Evolutionary conservation across 495 filamentous ascomycete genomes (phyloP), one percentile per base, ranked within the genome.

Genomic region (Penicillium mononematosum): DNA sequence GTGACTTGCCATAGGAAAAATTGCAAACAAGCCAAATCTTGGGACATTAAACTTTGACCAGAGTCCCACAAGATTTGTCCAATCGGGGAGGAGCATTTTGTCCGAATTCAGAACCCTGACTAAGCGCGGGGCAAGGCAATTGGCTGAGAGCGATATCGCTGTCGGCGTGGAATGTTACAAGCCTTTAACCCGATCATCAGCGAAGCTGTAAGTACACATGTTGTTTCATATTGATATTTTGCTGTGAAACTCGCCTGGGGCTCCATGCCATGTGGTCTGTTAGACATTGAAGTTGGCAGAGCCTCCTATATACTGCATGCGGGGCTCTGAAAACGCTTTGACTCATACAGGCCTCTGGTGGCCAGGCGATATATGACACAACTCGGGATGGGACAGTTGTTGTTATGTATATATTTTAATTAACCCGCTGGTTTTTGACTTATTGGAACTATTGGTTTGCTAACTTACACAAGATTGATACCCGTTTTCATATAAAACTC

Each of bases 61-160:
- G 0, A 17, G 25, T 29, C 50, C 36, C 24, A 42, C 5, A n/a
- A 8, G 1, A 0, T 5, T 0, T 6, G 59, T 36, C 67, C 65
- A 70, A 65, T 70, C 50, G 55, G 14, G 41, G 36, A 39, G 20
- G 12, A 31, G 19, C 2, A 52, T 29, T 57, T 55, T 53, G 45
- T 31, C 38, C 36, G 41, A n/a, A 17, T 25, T 45, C 45, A 53
- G 56, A 50, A 36, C 14, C 68, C 59, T 74, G 70, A 75, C 65
- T 75, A 67, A 75, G 53, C 65, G 66, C 67, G 68, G 70, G 70
- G 73, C 66, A 58, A 31, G 39, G 48, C 45, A 59, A 61, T 56
- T 60, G 60, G 57, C 63, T 58, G 61, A 54, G 59, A 64, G 68
- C 70, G 73, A 74, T 70, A 74, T 76, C 73, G 71, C 71, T 62